Evolutionary conservation across 139 green algal genomes (phyloP), one percentile per base, ranked within the genome.

Genomic region (Medakamo hakoo): DNA sequence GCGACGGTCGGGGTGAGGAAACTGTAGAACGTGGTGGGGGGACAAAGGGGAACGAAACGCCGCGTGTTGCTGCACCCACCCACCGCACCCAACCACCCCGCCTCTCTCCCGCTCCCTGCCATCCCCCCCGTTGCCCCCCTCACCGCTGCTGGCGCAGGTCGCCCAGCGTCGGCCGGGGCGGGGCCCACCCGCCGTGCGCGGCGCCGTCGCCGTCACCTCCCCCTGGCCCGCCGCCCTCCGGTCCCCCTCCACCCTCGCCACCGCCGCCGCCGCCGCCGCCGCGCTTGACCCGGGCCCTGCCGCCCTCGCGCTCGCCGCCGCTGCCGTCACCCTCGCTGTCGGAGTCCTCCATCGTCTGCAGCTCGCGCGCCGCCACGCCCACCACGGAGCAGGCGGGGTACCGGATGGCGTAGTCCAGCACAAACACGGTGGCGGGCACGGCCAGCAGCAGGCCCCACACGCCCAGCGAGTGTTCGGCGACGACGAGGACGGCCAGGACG

Each of bases 401-500:
- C 1, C 73, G 67, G n/a, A 91, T 86, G 55, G 81, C 76, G 76
- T 96, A 95, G 67, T 96, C 90, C 22, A 96, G 72, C 2, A 76
- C 64, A 67, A 96, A 96, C 0, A 96, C 89, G 1, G 89, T 90
- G 30, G 88, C 60, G 2, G 89, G 89, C 63, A 96, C 89, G 55
- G 89, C 89, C 58, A 96, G 77, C 60, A 96, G 71, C 59, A 96
- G 81, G 16, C 89, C 89, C 89, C 88, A 95, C 22, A 96, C 87
- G 19, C 89, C 89, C 57, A 95, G 59, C 56, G 68, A 82, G 76
- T 96, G 89, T 68, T 88, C 82, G 31, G 82, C 82, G 27, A 88
- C 63, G 14, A 88, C 75, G 27, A 88, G 68, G 30, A 86, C 80
- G 5, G 71, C 64, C n/a, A 88, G 72, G 32, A 85, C 75, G 32